These are phyloP conservation scores for Colletotrichum viniferum DNA, from an alignment of 2,329 filamentous ascomycete species.

Conservation along the genomic window DNA sequence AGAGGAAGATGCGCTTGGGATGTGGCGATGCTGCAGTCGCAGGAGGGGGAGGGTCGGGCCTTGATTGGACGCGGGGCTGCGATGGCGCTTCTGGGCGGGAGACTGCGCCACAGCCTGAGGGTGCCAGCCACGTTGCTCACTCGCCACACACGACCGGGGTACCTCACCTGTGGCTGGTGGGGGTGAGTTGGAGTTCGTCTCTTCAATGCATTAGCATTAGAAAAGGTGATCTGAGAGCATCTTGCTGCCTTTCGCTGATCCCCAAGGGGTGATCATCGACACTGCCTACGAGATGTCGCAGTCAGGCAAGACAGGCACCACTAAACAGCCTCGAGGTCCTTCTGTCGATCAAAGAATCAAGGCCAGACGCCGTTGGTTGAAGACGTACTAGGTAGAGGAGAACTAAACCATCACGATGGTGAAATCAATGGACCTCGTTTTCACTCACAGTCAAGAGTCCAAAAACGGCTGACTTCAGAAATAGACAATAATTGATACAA, in stretches of 20 bases:
- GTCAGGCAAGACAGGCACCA: background rate
- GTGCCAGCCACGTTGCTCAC: background rate
- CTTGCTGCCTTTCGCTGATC: background rate
- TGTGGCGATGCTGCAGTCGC: background rate
- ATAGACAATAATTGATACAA: background rate
- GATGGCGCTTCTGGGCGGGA: background rate
- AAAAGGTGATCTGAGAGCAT: background rate
- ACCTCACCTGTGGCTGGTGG: background rate
- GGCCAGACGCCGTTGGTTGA: background rate
- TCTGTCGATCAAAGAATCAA: background rate
- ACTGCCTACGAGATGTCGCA: background rate
- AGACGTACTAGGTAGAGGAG: background rate
- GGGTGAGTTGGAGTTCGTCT: background rate
- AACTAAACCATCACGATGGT: fast-evolving
- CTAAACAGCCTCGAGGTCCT: background rate
- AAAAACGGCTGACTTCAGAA: background rate
- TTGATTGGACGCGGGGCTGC: background rate
- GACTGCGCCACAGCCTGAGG: constrained; percentile 1
- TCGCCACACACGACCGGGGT: background rate
- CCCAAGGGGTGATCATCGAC: background rate
- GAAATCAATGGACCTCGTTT: background rate
- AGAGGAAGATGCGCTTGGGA: background rate
- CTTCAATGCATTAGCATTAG: background rate
- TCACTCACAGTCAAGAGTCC: background rate
- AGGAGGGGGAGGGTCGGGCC: background rate